Conservation (phyloP, 2,329 filamentous ascomycete genomes). For the Ambrosiella beaveri region DNA sequence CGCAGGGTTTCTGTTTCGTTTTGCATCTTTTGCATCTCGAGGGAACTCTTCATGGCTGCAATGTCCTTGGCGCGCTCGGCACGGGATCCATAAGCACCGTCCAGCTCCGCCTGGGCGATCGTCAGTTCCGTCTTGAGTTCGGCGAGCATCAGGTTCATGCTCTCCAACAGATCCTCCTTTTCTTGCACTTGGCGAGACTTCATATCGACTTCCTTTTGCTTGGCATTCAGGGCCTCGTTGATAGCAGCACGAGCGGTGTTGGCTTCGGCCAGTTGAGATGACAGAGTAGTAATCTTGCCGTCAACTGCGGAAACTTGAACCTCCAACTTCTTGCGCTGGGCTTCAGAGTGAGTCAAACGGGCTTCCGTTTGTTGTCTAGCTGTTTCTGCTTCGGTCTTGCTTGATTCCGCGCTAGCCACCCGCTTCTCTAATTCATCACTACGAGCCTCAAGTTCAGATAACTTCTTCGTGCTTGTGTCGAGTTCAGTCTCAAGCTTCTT, state of each 20-base stretch:
- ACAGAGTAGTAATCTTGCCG: conserved; percentile 22
- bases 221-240: conserved; percentile 22
- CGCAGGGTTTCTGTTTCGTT: conserved; percentile 32
- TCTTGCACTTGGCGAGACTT: conserved; percentile 24
- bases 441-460: conserved; percentile 25
- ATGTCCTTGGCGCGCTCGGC: conserved; percentile 41
- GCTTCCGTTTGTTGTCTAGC: conserved; percentile 12
- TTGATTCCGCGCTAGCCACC: conserved; percentile 10
- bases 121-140: conserved; percentile 46
- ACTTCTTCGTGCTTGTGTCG: conserved; percentile 21
- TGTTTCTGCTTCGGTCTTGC: conserved; percentile 12
- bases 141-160: conserved; percentile 33
- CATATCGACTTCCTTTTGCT: conserved; percentile 26
- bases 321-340: conserved; percentile 13
- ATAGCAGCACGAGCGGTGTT: conserved; percentile 22
- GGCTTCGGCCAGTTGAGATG: conserved; percentile 20
- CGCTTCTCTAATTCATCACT: conserved; percentile 13
- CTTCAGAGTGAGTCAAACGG: conserved; percentile 10
- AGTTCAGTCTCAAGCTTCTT: conserved; percentile 25
- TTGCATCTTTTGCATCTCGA: conserved; percentile 29
- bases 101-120: conserved; percentile 42
- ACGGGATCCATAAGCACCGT: conserved; percentile 42
- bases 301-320: conserved; percentile 16
- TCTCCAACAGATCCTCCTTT: conserved; percentile 34
- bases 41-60: conserved; percentile 33